phyloP scores from a whole-genome alignment of 352 stramenopile genomes.

The Phytophthora palmivora region DNA sequence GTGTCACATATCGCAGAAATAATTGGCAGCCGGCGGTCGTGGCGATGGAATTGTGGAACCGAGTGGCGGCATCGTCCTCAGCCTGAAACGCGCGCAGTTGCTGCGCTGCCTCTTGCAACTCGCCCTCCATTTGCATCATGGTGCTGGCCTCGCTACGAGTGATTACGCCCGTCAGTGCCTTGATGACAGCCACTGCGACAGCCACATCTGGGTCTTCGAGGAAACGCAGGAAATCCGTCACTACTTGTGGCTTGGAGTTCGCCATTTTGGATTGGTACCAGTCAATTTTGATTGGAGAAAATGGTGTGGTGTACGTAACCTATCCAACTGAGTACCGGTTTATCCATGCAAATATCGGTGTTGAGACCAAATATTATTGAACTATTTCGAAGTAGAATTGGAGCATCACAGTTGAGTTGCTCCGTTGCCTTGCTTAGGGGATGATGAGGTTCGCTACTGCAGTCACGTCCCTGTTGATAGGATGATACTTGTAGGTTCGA shows the following conservation, averaged over 20 bases:
- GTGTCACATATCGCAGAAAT: conserved; percentile 94
- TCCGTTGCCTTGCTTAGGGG: too few relatives aligned
- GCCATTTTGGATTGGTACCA: not conserved
- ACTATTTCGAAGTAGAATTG: too few relatives aligned
- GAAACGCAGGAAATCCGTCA: conserved; percentile 79
- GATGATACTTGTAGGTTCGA: too few relatives aligned
- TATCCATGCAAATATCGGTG: too few relatives aligned
- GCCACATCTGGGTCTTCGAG: conserved; percentile 83
- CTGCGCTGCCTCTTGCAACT: conserved; percentile 88
- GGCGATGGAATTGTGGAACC: conserved; percentile 90
- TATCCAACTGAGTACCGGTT: too few relatives aligned
- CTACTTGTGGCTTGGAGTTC: conserved; percentile 37
- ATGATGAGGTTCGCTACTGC: too few relatives aligned
- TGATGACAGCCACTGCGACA: conserved; percentile 94
- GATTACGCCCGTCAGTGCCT: conserved; percentile 93
- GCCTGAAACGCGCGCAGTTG: conserved; percentile 70
- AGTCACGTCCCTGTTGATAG: too few relatives aligned
- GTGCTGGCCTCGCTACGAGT: conserved; percentile 90
- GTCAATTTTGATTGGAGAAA: not conserved
- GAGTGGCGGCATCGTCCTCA: conserved; percentile 46
- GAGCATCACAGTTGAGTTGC: too few relatives aligned
- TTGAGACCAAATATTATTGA: too few relatives aligned
- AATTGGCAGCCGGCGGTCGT: conserved; percentile 92
- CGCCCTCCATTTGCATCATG: conserved; percentile 96
- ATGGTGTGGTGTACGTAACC: conserved; percentile 7